Base-by-base conservation (phyloP, 352 stramenopile species). In the Phytophthora palmivora region DNA sequence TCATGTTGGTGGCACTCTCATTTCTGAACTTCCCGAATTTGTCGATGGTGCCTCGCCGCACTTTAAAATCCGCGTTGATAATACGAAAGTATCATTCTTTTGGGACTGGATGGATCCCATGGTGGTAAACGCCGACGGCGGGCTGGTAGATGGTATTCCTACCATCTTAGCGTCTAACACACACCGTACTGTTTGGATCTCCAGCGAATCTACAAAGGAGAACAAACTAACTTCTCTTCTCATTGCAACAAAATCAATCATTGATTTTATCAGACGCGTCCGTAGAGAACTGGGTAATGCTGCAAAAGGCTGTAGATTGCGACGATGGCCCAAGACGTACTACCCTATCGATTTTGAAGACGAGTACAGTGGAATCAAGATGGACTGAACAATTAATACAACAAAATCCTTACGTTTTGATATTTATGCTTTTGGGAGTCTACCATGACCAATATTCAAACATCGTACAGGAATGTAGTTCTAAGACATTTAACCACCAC, bases 61-160 rank as follows among this genome's bases (percentile, higher is more conserved):
- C 15, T 32, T 57, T 10, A 37, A 46, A 36, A 28, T 72, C 6
- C 55, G 52, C 9, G 15, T 72, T 3, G 38, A 42, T 19, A 59
- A 60, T 42, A 72, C 58, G 3, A 57, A 57, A 4, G 32, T 68
- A 1, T 72, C 63, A 2, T 58, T 44, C 38, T 63, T 72, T 37
- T 67, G 51, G 57, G 34, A 38, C 33, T 72, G 57, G 63, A 60
- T 59, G 16, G 63, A 68, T 28, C 38, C 46, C 1, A 28, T 67
- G 22, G 42, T 61, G 26, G 21, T n/a, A 16, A 52, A 47, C 28
- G 32, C 24, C 5, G 39, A 22, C 6, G 33, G 24, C 24, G 24
- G 24, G 3, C 24, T 28, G 24, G 24, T n/a, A 19, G 11, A 52
- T 19, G 41, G 19, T 14, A 22, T 24, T 7, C 34, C 15, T 19